Evolutionary conservation across 2,329 filamentous ascomycete species (phyloP), one percentile per base, ranked within the genome.

Genomic region (Atkinsonella hypoxylon): DNA sequence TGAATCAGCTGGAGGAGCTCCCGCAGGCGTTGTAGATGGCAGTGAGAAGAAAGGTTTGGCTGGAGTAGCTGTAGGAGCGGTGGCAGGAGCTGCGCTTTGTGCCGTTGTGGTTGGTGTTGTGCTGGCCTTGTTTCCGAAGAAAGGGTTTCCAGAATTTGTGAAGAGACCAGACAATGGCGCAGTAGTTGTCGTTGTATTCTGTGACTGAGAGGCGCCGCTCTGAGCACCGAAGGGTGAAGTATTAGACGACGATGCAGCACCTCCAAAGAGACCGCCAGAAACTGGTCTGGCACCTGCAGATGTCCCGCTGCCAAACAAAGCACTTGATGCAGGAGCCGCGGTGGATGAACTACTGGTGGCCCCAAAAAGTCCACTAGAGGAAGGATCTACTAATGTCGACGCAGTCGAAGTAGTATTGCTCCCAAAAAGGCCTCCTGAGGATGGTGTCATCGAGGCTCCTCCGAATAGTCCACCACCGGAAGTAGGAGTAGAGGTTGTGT

Each of bases 1-100:
- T 20, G 60, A 55, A 49, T 66, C 68, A 5, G 67, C 59, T 0
- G 76, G 75, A 50, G 77, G 77, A n/a, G 73, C 70, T 36, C 77
- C 77, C 20, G 76, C 76, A 15, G 77, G 76, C 36, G 77, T 79
- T 15, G 53, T 54, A 15, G 53, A 54, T 34, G 53, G 44, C 8
- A 54, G 18, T 3, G 48, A 48, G n/a, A 50, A 50, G 12, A 44
- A 17, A 39, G 53, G 34, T 32, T 54, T 54, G 30, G 69, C 56
- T 4, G 62, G 57, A 18, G 62, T 54, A 20, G 61, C 55, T 30
- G 61, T 51, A n/a, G 26, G 26, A 8, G 63, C 55, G 31, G 64
- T 53, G 18, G 42, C 34, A 9, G 53, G 41, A 5, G 44, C 34
- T 22, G 51, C 40, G 40, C 40, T 50, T 40, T 26, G 10, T 9